phyloP scores from a whole-genome alignment of 1,284 basidiomycete species.

The Ceratobasidium sp. region DNA sequence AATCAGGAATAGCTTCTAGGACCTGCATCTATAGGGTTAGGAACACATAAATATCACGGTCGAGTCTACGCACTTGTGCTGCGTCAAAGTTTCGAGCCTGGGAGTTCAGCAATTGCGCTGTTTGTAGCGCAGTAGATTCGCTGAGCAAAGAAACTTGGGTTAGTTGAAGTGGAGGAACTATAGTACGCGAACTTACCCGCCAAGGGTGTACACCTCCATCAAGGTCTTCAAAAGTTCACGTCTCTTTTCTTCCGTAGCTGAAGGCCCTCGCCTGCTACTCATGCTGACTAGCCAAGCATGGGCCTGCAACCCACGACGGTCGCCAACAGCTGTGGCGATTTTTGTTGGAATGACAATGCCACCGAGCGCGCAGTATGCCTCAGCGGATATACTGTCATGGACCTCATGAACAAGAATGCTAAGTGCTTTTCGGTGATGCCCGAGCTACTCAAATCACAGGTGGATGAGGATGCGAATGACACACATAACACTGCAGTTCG shows the following conservation, averaged over 20 bases:
- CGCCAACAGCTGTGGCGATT: slow-evolving; percentile 60
- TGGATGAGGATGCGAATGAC: neutral
- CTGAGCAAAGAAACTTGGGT: too few relatives aligned
- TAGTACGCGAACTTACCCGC: slow-evolving; percentile 53
- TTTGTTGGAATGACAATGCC: slow-evolving; percentile 72
- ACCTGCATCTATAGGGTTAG: slow-evolving; percentile 55
- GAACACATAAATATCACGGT: neutral
- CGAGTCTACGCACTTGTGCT: slow-evolving; percentile 60
- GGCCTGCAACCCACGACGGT: slow-evolving; percentile 59
- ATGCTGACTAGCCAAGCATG: slow-evolving; percentile 61
- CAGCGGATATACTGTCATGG: slow-evolving; percentile 75
- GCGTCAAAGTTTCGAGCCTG: slow-evolving; percentile 81
- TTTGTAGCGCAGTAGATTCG: slow-evolving; percentile 58
- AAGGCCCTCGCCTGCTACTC: slow-evolving; percentile 40
- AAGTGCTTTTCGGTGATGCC: slow-evolving; percentile 70
- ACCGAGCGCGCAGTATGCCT: slow-evolving; percentile 79
- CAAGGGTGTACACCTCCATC: slow-evolving; percentile 80
- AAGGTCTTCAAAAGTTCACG: slow-evolving; percentile 69
- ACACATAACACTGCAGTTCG: slow-evolving; percentile 40
- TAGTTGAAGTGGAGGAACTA: neutral
- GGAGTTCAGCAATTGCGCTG: slow-evolving; percentile 74
- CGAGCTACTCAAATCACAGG: slow-evolving; percentile 56
- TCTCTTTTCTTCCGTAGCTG: slow-evolving; percentile 62
- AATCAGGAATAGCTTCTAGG: slow-evolving; percentile 69
- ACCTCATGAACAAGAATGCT: slow-evolving; percentile 71